phyloP scores from a whole-genome alignment of 2,329 filamentous ascomycete genomes.

The Rutstroemia sp. region DNA sequence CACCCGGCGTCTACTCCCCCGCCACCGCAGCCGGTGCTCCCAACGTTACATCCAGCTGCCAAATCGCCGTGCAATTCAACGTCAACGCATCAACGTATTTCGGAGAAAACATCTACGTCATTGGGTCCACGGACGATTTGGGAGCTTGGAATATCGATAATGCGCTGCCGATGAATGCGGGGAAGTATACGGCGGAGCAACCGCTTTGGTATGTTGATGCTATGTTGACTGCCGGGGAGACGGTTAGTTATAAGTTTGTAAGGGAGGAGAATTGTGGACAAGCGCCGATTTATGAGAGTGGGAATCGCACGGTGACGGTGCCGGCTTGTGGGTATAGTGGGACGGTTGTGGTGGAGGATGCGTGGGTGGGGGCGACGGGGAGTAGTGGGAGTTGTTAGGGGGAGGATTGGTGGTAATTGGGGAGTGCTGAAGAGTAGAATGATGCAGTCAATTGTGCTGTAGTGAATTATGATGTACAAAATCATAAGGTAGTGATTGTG shows the following conservation, averaged over 20 bases:
- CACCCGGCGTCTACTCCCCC: slow-evolving; percentile 42
- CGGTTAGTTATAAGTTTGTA: slow-evolving; percentile 40
- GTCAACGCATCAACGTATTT: slow-evolving; percentile 39
- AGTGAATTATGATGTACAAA: too few species aligned
- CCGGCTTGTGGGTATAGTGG: slow-evolving; percentile 30
- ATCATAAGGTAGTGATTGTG: too few species aligned
- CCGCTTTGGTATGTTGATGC: slow-evolving; percentile 39
- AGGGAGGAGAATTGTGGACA: slow-evolving; percentile 37
- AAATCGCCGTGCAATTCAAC: slow-evolving; percentile 36
- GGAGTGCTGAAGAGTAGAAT: not conserved
- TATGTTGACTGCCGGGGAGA: slow-evolving; percentile 34
- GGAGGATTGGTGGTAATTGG: not conserved
- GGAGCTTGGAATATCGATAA: slow-evolving; percentile 35
- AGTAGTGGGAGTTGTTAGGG: slow-evolving; percentile 21
- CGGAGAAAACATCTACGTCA: slow-evolving; percentile 41
- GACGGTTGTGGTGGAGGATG: slow-evolving; percentile 31
- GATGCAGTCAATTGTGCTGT: too few species aligned
- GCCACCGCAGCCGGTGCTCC: slow-evolving; percentile 37
- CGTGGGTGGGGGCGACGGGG: slow-evolving; percentile 32
- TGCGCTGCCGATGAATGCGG: slow-evolving; percentile 32
- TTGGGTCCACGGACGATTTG: slow-evolving; percentile 36
- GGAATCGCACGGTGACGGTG: slow-evolving; percentile 36
- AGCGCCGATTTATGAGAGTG: slow-evolving; percentile 37
- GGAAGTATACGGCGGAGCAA: slow-evolving; percentile 35
- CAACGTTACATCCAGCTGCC: slow-evolving; percentile 22